A percentile compares a stretch with the other conserved stretches of the same genome.
Evolutionary conservation across 108 stramenopile genomes (phyloP).

Genomic region (Skeletonema tropicum): DNA sequence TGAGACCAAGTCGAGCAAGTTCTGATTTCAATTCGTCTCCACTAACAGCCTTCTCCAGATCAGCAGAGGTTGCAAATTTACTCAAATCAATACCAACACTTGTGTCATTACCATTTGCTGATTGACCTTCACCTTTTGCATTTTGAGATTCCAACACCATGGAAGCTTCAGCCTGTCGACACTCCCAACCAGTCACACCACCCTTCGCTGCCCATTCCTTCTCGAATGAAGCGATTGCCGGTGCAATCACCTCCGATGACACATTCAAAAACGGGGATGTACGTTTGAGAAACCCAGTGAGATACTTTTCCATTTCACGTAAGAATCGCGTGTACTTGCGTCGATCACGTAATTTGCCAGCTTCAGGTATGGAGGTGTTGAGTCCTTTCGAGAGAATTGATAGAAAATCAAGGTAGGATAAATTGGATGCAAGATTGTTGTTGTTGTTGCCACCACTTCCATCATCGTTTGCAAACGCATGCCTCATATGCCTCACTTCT

Average conservation of each 20-base stretch:
- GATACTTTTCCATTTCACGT: constrained; percentile 59
- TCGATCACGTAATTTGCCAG: constrained; percentile 71
- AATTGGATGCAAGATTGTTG: constrained; percentile 17
- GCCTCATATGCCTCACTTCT: constrained; percentile 34
- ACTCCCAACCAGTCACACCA: constrained; percentile 71
- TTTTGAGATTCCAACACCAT: constrained; percentile 39
- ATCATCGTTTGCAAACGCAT: constrained; percentile 37
- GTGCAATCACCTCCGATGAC: constrained; percentile 45
- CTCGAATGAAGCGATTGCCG: constrained; percentile 59
- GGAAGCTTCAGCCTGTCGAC: constrained; percentile 60
- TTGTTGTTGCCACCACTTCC: constrained; percentile 10
- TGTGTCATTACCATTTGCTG: constrained; percentile 9
- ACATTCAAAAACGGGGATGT: constrained; percentile 73
- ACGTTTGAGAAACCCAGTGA: constrained; percentile 69
- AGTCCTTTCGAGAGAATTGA: constrained; percentile 54
- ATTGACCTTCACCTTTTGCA: not conserved
- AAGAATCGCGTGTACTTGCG: constrained; percentile 81
- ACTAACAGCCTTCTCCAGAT: constrained; percentile 72
- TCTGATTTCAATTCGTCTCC: constrained; percentile 88
- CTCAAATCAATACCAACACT: constrained; percentile 61
- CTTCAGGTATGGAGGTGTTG: constrained; percentile 46
- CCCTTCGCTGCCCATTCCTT: constrained; percentile 63
- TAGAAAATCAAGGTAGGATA: constrained; percentile 64
- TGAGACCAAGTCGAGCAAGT: constrained; percentile 87
- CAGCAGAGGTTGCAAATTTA: constrained; percentile 58